These are phyloP conservation scores for Podaxis pistillaris DNA, from an alignment of 768 basidiomycete species.

Conservation along the genomic window DNA sequence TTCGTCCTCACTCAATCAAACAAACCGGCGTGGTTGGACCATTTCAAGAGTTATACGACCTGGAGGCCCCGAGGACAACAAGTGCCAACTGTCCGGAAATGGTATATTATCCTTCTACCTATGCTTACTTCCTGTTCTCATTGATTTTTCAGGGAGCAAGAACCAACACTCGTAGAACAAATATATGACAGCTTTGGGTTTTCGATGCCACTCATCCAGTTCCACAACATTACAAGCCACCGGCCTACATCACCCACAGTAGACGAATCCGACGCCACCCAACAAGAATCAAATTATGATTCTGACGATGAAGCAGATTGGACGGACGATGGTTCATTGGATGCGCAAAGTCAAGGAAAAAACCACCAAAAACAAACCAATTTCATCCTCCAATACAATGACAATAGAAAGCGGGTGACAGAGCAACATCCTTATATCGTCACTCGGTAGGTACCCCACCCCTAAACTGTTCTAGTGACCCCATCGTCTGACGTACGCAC, in stretches of 20 bases:
- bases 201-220: slow-evolving; percentile 31
- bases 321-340: not conserved
- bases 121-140: not conserved
- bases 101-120: slow-evolving; percentile 29
- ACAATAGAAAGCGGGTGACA: slow-evolving; percentile 17
- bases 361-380: not conserved
- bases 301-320: slow-evolving; percentile 18
- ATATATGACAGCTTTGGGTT: slow-evolving; percentile 34
- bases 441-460: slow-evolving; percentile 25
- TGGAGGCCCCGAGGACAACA: slow-evolving; percentile 24
- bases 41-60: slow-evolving; percentile 27
- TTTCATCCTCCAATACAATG: slow-evolving; percentile 15
- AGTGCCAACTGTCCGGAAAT: slow-evolving; percentile 21
- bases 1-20: slow-evolving; percentile 32
- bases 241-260: not conserved
- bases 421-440: slow-evolving; percentile 33
- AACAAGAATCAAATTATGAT: not conserved
- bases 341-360: slow-evolving; percentile 4
- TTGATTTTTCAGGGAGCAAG: not conserved
- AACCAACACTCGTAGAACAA: slow-evolving; percentile 22
- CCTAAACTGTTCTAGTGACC: not conserved
- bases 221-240: slow-evolving; percentile 24
- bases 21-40: slow-evolving; percentile 27
- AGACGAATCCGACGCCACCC: slow-evolving; percentile 14
- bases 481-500: not conserved